Base-by-base conservation (phyloP, 345 rosid genomes). In the Linum lewisii region DNA sequence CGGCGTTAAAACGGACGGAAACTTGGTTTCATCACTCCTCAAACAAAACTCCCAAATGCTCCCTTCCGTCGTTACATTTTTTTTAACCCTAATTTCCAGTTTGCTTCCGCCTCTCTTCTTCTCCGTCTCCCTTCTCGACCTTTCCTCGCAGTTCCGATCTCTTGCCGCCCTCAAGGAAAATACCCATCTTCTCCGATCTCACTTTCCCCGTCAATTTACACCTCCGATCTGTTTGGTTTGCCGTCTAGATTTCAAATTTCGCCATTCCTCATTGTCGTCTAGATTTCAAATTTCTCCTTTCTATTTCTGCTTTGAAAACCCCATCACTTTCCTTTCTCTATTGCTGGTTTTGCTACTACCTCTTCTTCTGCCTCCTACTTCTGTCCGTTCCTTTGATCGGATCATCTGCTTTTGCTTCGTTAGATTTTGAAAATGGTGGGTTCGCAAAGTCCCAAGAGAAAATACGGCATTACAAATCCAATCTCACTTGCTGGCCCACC, bases 381-480 rank as follows among this genome's bases (percentile, higher is more conserved):
- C 14, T 20, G 6, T 20, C 23, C 14, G 24, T 18, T 52, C 25
- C 25, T 52, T 11, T 52, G 13, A 20, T 19, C 56, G 24, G 24
- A 2, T 51, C 54, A 6, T 14, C 52, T 15, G 14, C 54, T 51
- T 21, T 11, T 0, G 38, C 38, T 6, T 11, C 38, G 38, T 6
- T 34, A 16, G 18, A 42, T 6, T 42, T 42, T 1, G 4, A 42
- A 49, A 42, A 69, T 59, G 73, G 62, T 15, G 52, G 73, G 51
- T 45, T 64, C 62, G 47, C 65, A 52, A 57, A 32, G 25, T 64
- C 57, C 32, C 29, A 22, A 44, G 54, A 60, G 51, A 61, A 70
- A 34, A 57, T 65, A 26, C 14, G 75, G 61, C 19, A 53, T 66
- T 59, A 66, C 70, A 1, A 66, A 66, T 11, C 67, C 67, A 1